Evolutionary conservation across 257 asterid genomes (phyloP).

Genomic region (Przewalskia tangutica): DNA sequence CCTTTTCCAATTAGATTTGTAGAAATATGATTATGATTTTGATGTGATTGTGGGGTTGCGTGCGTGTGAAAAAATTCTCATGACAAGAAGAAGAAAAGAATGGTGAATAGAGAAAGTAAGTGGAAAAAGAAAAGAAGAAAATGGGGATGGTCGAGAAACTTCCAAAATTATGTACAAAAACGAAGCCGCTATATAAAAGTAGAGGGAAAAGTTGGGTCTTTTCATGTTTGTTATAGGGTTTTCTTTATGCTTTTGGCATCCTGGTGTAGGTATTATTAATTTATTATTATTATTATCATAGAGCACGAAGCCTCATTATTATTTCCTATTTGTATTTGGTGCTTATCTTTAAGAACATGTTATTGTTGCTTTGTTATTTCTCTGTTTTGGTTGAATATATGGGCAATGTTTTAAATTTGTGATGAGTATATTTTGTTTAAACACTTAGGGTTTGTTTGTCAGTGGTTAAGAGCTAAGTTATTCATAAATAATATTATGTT

Average conservation of each 20-base stretch:
- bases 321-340: neutral
- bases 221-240: neutral
- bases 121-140: neutral
- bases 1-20: neutral
- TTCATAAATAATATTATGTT: no score
- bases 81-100: neutral
- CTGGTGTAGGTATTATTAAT: no score
- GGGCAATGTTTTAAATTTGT: no score
- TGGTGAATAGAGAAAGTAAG: neutral
- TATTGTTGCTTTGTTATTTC: no score
- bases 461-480: no score
- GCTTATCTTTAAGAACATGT: neutral
- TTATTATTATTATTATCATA: no score
- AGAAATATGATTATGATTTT: neutral
- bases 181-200: conserved; percentile 16
- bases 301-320: no score
- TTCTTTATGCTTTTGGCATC: neutral
- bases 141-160: neutral
- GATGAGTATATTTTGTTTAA: no score
- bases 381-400: no score
- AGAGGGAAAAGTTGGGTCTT: neutral
- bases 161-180: conserved; percentile 6
- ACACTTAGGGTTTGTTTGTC: no score
- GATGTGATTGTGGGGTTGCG: neutral
- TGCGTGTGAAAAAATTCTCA: neutral